These are phyloP conservation scores for Ustilago hordei DNA, from an alignment of 1,284 basidiomycete species.

Conservation along the genomic window DNA sequence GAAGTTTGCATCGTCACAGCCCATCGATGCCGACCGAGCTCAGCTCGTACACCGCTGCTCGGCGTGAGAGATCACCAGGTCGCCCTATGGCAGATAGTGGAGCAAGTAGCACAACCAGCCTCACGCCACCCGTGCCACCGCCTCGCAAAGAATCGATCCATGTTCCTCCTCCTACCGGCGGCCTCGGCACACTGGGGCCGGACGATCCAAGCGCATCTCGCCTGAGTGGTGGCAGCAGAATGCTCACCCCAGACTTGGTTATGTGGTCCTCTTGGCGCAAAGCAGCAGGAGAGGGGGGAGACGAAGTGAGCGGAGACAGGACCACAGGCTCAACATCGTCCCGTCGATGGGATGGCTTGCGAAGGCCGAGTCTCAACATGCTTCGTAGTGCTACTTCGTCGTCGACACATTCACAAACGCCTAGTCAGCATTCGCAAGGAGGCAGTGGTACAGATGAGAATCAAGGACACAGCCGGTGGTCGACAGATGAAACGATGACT, in stretches of 20 bases:
- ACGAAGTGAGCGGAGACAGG: slow-evolving; percentile 15
- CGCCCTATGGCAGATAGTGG: slow-evolving; percentile 6
- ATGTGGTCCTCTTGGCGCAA: slow-evolving; percentile 23
- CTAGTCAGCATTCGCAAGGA: slow-evolving; percentile 15
- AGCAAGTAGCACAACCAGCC: slow-evolving; percentile 13
- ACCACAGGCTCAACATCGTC: slow-evolving; percentile 1
- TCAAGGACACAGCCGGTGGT: slow-evolving; percentile 22
- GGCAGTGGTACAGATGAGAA: slow-evolving; percentile 12
- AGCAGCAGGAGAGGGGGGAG: slow-evolving; percentile 1
- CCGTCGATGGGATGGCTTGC: slow-evolving; percentile 34
- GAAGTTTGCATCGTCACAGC: slow-evolving; percentile 37
- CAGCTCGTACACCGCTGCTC: slow-evolving; percentile 23
- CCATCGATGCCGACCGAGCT: slow-evolving; percentile 45
- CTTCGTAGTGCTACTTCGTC: slow-evolving; percentile 37
- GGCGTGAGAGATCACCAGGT: slow-evolving; percentile 12
- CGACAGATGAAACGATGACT: slow-evolving; percentile 17
- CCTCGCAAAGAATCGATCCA: slow-evolving; percentile 50
- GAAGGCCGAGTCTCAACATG: slow-evolving; percentile 46
- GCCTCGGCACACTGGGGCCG: not conserved
- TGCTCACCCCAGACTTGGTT: slow-evolving; percentile 28
- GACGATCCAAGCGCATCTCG: slow-evolving; percentile 1
- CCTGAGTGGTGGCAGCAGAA: slow-evolving; percentile 11
- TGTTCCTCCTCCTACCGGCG: not conserved
- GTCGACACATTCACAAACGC: slow-evolving; percentile 33
- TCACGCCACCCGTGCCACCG: slow-evolving; percentile 30